A percentile compares a stretch with the other conserved stretches of the same genome.
Evolutionary conservation across 495 filamentous ascomycete genomes (phyloP).

Genomic region (Choiromyces venosus): DNA sequence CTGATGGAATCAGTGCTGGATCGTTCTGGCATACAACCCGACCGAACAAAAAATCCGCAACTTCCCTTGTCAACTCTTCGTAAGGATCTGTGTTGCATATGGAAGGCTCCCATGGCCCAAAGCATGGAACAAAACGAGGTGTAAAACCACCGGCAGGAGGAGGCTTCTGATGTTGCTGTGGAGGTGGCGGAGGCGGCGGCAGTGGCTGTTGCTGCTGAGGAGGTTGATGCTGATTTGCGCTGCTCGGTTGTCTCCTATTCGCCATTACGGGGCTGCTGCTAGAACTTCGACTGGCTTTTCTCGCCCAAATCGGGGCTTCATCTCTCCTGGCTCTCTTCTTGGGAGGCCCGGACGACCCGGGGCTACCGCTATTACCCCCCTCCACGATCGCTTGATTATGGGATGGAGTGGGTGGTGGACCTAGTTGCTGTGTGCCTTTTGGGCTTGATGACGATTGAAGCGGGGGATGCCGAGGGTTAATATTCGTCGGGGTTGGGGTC

Average conservation of each 20-base stretch:
- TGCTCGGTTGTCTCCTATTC: slow-evolving; percentile 38
- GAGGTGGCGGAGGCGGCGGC: slow-evolving; percentile 20
- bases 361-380: slow-evolving; percentile 32
- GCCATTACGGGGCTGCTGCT: slow-evolving; percentile 43
- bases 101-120: slow-evolving; percentile 68
- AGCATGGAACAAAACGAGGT: slow-evolving; percentile 38
- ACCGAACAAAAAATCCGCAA: slow-evolving; percentile 70
- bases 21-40: slow-evolving; percentile 59
- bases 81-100: slow-evolving; percentile 61
- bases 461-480: slow-evolving; percentile 21
- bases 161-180: slow-evolving; percentile 24
- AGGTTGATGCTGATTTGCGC: slow-evolving; percentile 15
- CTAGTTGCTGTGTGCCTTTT: slow-evolving; percentile 26
- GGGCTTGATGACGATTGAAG: slow-evolving; percentile 24
- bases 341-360: slow-evolving; percentile 34
- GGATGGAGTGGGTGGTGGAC: slow-evolving; percentile 38
- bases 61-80: slow-evolving; percentile 59
- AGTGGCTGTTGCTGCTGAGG: slow-evolving; percentile 26
- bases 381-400: slow-evolving; percentile 15
- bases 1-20: slow-evolving; percentile 47
- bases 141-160: slow-evolving; percentile 10
- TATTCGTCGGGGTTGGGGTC: slow-evolving; percentile 23
- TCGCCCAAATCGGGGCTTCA: slow-evolving; percentile 45
- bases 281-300: slow-evolving; percentile 43
- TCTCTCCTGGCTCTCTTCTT: slow-evolving; percentile 41